Conservation (phyloP, 805 yeast species). For the Nakazawaea laoshanensis region DNA sequence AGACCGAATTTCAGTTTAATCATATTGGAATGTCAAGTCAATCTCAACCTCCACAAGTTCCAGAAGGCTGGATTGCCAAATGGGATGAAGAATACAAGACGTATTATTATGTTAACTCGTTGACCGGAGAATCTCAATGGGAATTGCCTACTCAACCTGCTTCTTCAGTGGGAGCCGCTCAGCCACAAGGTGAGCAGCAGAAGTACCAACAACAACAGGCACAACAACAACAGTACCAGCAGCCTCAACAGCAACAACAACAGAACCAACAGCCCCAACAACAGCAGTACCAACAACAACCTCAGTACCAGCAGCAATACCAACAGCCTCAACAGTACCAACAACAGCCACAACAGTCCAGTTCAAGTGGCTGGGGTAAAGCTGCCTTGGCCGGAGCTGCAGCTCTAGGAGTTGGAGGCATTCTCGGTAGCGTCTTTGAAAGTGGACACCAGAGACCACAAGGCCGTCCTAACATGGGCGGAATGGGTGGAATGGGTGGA, state of each 20-base stretch:
- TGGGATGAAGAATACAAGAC: slow-evolving; percentile 25
- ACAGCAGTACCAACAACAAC: slow-evolving; percentile 9
- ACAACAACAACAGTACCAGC: slow-evolving; percentile 2
- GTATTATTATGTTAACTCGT: slow-evolving; percentile 20
- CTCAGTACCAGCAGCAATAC: slow-evolving; percentile 5
- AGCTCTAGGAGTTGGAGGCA: slow-evolving; percentile 5
- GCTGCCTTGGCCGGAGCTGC: slow-evolving; percentile 9
- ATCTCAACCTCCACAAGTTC: slow-evolving; percentile 14
- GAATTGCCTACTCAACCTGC: slow-evolving; percentile 14
- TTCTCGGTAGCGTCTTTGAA: background rate
- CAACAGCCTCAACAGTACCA: slow-evolving; percentile 3
- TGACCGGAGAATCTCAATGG: slow-evolving; percentile 25
- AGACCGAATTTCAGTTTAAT: too few species aligned
- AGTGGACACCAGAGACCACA: slow-evolving; percentile 5
- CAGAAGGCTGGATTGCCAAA: slow-evolving; percentile 26
- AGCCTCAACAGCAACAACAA: slow-evolving; percentile 5
- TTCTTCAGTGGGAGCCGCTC: background rate
- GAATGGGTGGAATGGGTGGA: slow-evolving; percentile 4
- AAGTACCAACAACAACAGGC: slow-evolving; percentile 6
- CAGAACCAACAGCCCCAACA: slow-evolving; percentile 6
- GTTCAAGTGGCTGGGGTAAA: slow-evolving; percentile 4
- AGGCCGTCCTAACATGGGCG: slow-evolving; percentile 4
- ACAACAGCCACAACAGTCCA: background rate
- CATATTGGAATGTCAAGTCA: slow-evolving; percentile 7
- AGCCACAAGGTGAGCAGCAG: background rate